A percentile compares a stretch with the other conserved stretches of the same genome.
These are phyloP conservation scores for Nematocida sp. DNA, from an alignment of 371 early-diverging fungal genomes.

Conservation along the genomic window DNA sequence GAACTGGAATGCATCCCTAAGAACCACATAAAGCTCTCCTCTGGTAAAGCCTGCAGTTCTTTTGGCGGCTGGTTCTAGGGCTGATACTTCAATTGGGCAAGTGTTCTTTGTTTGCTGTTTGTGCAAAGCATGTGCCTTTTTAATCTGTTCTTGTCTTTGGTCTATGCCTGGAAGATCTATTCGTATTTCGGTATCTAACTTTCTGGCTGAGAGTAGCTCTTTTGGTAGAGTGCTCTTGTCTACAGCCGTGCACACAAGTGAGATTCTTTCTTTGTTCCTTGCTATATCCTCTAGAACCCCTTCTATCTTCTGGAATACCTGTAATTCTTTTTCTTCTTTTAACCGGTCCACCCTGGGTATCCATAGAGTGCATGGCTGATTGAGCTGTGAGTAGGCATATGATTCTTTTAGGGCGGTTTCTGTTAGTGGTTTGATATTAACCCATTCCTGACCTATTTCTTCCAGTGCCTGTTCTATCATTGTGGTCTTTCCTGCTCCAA, in stretches of 20 bases:
- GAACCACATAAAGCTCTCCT: constrained; percentile 8
- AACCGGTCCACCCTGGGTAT: constrained; percentile 26
- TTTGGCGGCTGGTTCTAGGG: constrained; percentile 1
- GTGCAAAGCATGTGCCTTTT: background rate
- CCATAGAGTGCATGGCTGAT: constrained; percentile 53
- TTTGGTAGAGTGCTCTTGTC: background rate
- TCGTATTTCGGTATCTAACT: constrained; percentile 13
- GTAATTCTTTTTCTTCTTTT: background rate
- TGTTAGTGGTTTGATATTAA: background rate
- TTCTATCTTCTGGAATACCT: background rate
- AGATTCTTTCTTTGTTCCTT: constrained; percentile 9
- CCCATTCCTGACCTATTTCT: constrained; percentile 28
- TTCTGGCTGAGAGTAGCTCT: background rate
- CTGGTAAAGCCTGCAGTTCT: constrained; percentile 46
- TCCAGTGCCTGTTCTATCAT: constrained; percentile 12
- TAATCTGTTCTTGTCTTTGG: constrained; percentile 18
- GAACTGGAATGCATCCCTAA: constrained; percentile 9
- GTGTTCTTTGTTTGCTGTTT: background rate
- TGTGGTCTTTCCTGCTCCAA: constrained; percentile 40
- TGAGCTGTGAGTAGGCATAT: constrained; percentile 45
- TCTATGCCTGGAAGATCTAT: background rate
- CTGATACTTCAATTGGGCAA: background rate
- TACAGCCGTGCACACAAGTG: constrained; percentile 6
- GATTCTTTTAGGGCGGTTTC: constrained; percentile 4
- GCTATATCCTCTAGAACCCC: constrained; percentile 31